Conservation (phyloP, 2,329 filamentous ascomycete genomes). For the Ilyonectria robusta region DNA sequence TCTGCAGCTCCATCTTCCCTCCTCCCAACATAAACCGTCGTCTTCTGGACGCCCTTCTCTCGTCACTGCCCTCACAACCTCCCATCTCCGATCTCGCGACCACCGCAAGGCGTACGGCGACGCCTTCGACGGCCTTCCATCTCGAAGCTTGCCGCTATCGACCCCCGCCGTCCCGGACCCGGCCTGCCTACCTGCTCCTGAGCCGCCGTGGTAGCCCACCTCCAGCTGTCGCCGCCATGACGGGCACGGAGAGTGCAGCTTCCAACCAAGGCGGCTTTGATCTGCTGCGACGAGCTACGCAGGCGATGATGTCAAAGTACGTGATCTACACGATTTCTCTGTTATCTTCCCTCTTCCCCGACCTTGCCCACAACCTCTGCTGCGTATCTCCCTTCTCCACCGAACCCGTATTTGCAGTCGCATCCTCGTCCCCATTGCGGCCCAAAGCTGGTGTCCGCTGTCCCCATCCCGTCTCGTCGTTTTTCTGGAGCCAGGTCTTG, state of each 20-base stretch:
- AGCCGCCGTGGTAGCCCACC: conserved; percentile 41
- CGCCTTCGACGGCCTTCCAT: conserved; percentile 33
- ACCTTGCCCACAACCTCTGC: conserved; percentile 11
- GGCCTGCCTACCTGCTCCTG: conserved; percentile 35
- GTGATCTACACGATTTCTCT: conserved; percentile 51
- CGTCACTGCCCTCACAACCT: conserved; percentile 11
- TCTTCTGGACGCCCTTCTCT: conserved; percentile 29
- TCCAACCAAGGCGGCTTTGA: conserved; percentile 65
- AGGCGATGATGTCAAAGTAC: conserved; percentile 75
- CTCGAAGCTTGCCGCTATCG: conserved; percentile 36
- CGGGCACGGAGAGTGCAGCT: conserved; percentile 61
- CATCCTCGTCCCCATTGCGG: conserved; percentile 22
- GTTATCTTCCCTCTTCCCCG: conserved; percentile 25
- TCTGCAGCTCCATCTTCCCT: conserved; percentile 40
- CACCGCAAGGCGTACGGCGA: conserved; percentile 36
- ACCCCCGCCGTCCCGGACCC: conserved; percentile 39
- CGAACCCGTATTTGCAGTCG: conserved; percentile 13
- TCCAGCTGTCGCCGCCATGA: conserved; percentile 58
- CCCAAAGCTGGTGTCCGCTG: conserved; percentile 34
- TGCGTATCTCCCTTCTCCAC: conserved; percentile 27
- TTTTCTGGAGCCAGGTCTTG: conserved; percentile 21
- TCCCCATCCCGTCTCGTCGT: conserved; percentile 13
- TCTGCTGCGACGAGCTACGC: conserved; percentile 72
- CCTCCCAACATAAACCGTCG: conserved; percentile 39
- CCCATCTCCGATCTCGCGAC: conserved; percentile 22